A percentile compares a stretch with the other conserved stretches of the same genome.
phyloP scores from a whole-genome alignment of 2,329 filamentous ascomycete genomes.

The Dactylellina cionopaga region DNA sequence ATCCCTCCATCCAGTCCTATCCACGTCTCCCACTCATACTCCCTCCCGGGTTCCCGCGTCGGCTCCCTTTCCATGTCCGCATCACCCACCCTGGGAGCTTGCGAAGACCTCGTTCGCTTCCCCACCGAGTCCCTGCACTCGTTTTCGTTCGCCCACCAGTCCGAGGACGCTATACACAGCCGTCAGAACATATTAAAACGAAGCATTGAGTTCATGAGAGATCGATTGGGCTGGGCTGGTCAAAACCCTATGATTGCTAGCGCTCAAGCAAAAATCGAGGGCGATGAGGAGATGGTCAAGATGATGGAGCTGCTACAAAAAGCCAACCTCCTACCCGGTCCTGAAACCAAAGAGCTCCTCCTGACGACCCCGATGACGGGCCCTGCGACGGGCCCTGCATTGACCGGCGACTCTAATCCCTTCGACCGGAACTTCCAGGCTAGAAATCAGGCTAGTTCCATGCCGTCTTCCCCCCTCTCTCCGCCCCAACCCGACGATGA shows the following conservation, averaged over 20 bases:
- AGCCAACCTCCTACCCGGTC: conserved; percentile 75
- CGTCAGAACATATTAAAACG: conserved; percentile 92
- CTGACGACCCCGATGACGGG: conserved; percentile 65
- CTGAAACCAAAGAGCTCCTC: conserved; percentile 57
- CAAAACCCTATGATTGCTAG: conserved; percentile 79
- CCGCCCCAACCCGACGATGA: conserved; percentile 21
- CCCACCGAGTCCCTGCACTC: conserved; percentile 94
- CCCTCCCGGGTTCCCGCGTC: conserved; percentile 72
- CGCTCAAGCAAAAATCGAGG: conserved; percentile 82
- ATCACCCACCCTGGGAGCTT: conserved; percentile 75
- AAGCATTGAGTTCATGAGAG: conserved; percentile 95
- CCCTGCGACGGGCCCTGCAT: conserved; percentile 82
- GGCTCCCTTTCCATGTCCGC: conserved; percentile 71
- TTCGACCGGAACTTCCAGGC: conserved; percentile 83
- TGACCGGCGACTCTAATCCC: conserved; percentile 77
- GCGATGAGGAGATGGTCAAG: conserved; percentile 85
- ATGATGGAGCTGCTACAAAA: conserved; percentile 88
- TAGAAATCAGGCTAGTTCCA: conserved; percentile 61
- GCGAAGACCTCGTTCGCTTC: conserved; percentile 90
- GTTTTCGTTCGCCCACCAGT: conserved; percentile 96
- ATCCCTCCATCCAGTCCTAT: conserved; percentile 64
- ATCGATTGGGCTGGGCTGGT: conserved; percentile 83
- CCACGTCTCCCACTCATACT: conserved; percentile 68
- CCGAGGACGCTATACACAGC: conserved; percentile 88
- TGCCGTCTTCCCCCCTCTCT: conserved; percentile 30